Percentiles rank a stretch among this genome's conserved stretches.
Conservation (phyloP, 805 yeast species). For the Yarrowia bubula region DNA sequence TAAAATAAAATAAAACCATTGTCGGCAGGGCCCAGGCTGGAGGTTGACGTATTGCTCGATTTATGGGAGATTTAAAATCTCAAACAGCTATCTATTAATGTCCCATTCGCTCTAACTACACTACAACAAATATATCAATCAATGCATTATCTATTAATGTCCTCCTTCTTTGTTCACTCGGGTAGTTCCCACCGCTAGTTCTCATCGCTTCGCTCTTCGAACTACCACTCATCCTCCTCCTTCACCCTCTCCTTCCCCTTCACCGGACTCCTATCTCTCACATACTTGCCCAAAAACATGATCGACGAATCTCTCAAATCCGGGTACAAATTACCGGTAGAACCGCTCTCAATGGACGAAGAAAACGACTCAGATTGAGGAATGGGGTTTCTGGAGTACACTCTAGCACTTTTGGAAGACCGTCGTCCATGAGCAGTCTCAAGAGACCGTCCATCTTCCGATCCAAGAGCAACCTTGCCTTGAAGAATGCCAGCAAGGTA, state of each 20-base stretch:
- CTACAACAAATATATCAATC: too few species aligned
- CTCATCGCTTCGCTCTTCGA: too few species aligned
- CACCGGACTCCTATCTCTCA: constrained; percentile 22
- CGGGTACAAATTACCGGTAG: constrained; percentile 33
- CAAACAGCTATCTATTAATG: too few species aligned
- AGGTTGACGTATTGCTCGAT: too few species aligned
- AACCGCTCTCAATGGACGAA: constrained; percentile 17
- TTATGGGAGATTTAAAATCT: too few species aligned
- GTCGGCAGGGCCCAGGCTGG: too few species aligned
- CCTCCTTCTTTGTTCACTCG: too few species aligned
- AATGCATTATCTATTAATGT: too few species aligned
- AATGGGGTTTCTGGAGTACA: constrained; percentile 8
- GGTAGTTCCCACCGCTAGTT: too few species aligned
- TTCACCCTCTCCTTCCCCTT: not conserved
- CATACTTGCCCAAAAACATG: constrained; percentile 37
- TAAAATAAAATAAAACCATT: too few species aligned
- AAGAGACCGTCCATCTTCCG: constrained; percentile 15
- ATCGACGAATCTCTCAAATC: constrained; percentile 40
- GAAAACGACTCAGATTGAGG: not conserved
- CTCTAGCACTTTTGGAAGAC: not conserved
- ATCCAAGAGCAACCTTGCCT: constrained; percentile 21
- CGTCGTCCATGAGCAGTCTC: not conserved
- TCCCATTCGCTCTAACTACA: too few species aligned
- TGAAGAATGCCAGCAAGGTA: constrained; percentile 18
- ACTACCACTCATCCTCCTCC: not conserved